Base-by-base conservation (phyloP, 2,329 filamentous ascomycete species). In the Chalaropsis thielavioides region DNA sequence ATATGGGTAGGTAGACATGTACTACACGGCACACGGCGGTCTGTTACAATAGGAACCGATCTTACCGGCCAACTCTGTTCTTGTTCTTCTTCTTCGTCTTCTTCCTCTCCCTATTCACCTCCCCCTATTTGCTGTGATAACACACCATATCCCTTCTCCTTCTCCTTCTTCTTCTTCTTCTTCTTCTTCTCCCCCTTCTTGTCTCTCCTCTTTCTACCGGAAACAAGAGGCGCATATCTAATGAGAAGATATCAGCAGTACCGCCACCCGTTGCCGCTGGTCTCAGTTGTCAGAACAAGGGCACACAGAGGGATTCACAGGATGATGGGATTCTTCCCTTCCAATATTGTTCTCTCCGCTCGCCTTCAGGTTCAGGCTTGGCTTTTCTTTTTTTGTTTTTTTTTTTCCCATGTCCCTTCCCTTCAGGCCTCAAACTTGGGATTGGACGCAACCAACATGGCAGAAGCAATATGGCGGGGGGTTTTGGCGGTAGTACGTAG, bases 301-400 rank as follows among this genome's bases (percentile, higher is more conserved):
- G 43, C 19, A 19, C 19, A 46, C 43, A 19, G 43, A 46, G 49
- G 49, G 49, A 54, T 54, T 54, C 19, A 54, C 22, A 24, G 49
- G 49, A 54, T 54, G 49, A 54, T 54, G 43, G 43, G 43, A 46
- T 46, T 17, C 43, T 46, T 46, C 49, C 49, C 49, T 54, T 54
- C 8, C 24, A 54, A 27, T 27, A 54, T 54, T 54, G 49, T 27
- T 27, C 49, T 54, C 41, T 54, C 49, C 19, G 19, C 49, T 27
- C 22, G 49, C 49, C 22, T 17, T 54, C 24, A 27, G 22, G 49
- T n/a, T 54, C 49, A 51, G 46, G 46, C 46, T 8, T 3, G 27
- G 49, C 19, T 54, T 54, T 54, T 31, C 49, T 54, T 54, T 54
- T 54, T 17, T 8, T 3, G 27, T 19, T 19, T 54, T 54, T 54